Base-by-base conservation (phyloP, 768 basidiomycete species). In the Auricularia cornea region DNA sequence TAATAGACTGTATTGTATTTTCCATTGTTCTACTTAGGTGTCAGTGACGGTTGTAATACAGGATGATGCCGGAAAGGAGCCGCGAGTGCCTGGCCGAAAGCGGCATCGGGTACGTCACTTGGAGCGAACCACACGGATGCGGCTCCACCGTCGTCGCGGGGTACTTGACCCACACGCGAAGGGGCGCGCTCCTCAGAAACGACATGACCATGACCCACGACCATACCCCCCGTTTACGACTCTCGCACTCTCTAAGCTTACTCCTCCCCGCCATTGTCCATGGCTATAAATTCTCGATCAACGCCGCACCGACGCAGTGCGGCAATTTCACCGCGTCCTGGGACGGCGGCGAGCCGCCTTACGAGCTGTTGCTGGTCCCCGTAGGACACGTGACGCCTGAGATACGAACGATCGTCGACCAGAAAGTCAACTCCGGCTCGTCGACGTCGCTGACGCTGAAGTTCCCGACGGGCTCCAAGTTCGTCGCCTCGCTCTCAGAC, bases 381-480 rank as follows among this genome's bases (percentile, higher is more conserved):
- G 82, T 79, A 69, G 90, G 89, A 14, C 60, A 81, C 3, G 84
- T 85, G 65, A 83, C 81, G 64, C 74, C 82, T 33, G 90, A 93
- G 71, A 85, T 80, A 28, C 80, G 90, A 31, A 81, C 70, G 48
- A 85, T 90, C 57, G 70, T 85, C 59, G 81, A 82, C 67, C 71
- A 83, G 14, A 71, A 79, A 3, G 90, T 91, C 69, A 64, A 74
- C 23, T 80, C 73, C 30, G 68, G 72, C 29, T 70, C 73, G 5
- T 62, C 75, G 23, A 76, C 71, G 2, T 75, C 77, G 28, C 67
- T 83, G 31, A 77, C 73, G 69, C 79, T 90, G 60, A 80, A 79
- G 31, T 92, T 81, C 70, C 90, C 90, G 0, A 78, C 74, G 59
- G 79, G 83, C 69, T 88, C 88, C 3, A 85, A 89, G 68, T 86